Conservation (phyloP, 2,329 filamentous ascomycete genomes). For the Trichophaea hybrida region DNA sequence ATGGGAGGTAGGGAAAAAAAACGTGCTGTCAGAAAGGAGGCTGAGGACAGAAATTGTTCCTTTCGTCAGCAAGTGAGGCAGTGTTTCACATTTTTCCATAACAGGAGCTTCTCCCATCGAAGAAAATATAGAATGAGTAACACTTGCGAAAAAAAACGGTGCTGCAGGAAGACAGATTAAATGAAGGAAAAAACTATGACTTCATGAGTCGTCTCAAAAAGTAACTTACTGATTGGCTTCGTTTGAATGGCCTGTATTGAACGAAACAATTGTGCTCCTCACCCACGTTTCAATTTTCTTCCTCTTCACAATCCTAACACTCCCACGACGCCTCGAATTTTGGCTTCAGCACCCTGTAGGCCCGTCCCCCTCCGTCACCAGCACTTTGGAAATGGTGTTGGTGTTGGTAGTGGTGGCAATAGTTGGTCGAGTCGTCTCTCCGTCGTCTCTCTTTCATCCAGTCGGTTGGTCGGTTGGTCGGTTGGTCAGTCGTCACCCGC, state of each 20-base stretch:
- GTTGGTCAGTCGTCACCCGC: neutral
- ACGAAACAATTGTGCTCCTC: neutral
- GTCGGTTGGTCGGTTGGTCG: neutral
- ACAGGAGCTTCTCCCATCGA: neutral
- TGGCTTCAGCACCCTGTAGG: neutral
- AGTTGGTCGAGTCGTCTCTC: neutral
- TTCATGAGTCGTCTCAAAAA: no score
- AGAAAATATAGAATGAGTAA: neutral
- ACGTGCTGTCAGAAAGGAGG: slow-evolving; percentile 1
- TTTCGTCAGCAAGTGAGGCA: neutral
- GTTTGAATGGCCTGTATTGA: no score
- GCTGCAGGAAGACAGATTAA: neutral
- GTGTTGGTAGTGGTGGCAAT: neutral
- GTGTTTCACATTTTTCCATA: neutral
- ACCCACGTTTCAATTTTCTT: neutral
- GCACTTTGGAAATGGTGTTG: neutral
- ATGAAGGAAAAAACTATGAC: neutral
- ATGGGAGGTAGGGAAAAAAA: neutral
- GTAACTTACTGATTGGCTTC: no score
- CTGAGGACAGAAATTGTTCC: neutral
- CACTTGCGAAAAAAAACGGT: neutral
- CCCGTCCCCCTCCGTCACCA: neutral
- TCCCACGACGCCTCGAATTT: neutral
- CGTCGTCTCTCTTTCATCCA: neutral
- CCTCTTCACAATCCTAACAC: neutral